These are phyloP conservation scores for Paramecium tetraurelia DNA, from an alignment of 73 alveolate species.

Conservation along the genomic window DNA sequence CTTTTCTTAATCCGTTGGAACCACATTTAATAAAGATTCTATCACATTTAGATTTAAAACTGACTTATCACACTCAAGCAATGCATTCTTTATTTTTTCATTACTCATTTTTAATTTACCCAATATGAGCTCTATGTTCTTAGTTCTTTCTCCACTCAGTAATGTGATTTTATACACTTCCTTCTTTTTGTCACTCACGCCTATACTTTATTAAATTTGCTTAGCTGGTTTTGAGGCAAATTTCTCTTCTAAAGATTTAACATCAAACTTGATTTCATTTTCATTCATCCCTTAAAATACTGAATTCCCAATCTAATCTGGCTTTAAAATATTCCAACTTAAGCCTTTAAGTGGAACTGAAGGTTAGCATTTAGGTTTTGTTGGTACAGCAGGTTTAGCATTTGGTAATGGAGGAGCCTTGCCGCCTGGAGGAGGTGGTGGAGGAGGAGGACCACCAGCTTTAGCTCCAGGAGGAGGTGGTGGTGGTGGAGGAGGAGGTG, in stretches of 20 bases:
- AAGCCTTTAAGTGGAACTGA: conserved; percentile 70
- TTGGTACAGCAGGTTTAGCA: conserved; percentile 29
- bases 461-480: conserved; percentile 60
- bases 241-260: conserved; percentile 53
- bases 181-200: conserved; percentile 45
- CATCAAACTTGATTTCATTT: conserved; percentile 66
- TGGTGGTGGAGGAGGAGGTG: conserved; percentile 60
- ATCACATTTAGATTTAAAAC: conserved; percentile 62
- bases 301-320: conserved; percentile 59
- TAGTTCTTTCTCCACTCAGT: conserved; percentile 64
- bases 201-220: not conserved
- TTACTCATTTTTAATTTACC: conserved; percentile 68
- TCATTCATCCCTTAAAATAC: conserved; percentile 77
- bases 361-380: conserved; percentile 70
- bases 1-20: conserved; percentile 68
- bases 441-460: conserved; percentile 75
- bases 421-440: conserved; percentile 68
- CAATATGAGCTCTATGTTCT: conserved; percentile 66
- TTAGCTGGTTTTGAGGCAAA: conserved; percentile 64
- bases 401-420: conserved; percentile 63
- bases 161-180: conserved; percentile 65
- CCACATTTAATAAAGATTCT: conserved; percentile 63
- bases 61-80: conserved; percentile 62
- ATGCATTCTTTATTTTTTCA: conserved; percentile 67
- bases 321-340: conserved; percentile 71